These are phyloP conservation scores for Aspergillus proliferans DNA, from an alignment of 2,329 filamentous ascomycete species.

Conservation along the genomic window DNA sequence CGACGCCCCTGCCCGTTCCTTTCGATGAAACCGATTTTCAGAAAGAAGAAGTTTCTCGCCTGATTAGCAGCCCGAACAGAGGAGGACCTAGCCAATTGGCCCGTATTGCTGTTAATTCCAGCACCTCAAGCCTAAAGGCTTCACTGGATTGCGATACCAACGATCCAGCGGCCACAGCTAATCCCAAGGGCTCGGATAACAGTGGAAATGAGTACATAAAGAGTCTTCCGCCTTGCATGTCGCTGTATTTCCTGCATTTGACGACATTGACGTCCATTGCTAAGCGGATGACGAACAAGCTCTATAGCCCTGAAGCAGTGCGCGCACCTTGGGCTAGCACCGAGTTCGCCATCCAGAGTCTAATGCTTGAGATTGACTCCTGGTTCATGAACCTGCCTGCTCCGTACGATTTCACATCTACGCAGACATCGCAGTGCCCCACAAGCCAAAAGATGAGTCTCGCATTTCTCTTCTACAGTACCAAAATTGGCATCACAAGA, in stretches of 20 bases:
- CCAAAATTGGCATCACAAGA: slow-evolving; percentile 37
- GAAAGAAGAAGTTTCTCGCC: slow-evolving; percentile 22
- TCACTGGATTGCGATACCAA: slow-evolving; percentile 15
- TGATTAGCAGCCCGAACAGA: slow-evolving; percentile 21
- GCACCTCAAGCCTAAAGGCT: slow-evolving; percentile 15
- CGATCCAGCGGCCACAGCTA: slow-evolving; percentile 8
- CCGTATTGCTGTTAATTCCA: slow-evolving; percentile 16
- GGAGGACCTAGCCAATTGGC: slow-evolving; percentile 16
- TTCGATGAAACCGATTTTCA: slow-evolving; percentile 38
- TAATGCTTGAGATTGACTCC: slow-evolving; percentile 32
- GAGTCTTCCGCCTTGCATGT: slow-evolving; percentile 30
- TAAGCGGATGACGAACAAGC: slow-evolving; percentile 31
- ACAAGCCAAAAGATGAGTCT: slow-evolving; percentile 33
- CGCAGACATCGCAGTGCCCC: slow-evolving; percentile 29
- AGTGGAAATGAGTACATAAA: slow-evolving; percentile 31
- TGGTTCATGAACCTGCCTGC: slow-evolving; percentile 37
- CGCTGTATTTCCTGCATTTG: slow-evolving; percentile 37
- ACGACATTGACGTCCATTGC: slow-evolving; percentile 32
- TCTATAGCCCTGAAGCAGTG: slow-evolving; percentile 34
- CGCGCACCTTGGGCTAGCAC: slow-evolving; percentile 33
- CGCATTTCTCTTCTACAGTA: slow-evolving; percentile 39
- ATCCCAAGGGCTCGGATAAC: slow-evolving; percentile 12
- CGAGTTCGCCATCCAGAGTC: slow-evolving; percentile 32
- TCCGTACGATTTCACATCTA: slow-evolving; percentile 35
- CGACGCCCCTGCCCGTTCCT: slow-evolving; percentile 36